Base-by-base conservation (phyloP, 768 basidiomycete genomes). In the Hygrophoropsis aurantiaca region DNA sequence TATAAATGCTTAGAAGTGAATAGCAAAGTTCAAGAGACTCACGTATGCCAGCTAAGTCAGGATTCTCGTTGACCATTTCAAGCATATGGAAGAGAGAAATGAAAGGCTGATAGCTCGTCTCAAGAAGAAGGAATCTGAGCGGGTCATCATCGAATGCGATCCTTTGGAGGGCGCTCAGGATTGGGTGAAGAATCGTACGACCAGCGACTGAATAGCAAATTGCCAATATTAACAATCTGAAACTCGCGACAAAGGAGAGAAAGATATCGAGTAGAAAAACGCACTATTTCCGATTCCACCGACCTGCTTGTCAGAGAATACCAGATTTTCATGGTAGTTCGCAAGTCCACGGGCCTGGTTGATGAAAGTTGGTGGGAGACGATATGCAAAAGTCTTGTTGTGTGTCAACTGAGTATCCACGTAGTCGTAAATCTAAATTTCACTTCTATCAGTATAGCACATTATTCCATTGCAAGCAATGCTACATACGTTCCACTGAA, bases 81-180 rank as follows among this genome's bases (percentile, higher is more conserved):
- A 87, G 77, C 69, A 87, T 81, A 57, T 81, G 79, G 77, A 94
- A 86, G 60, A 93, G 75, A 8, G 88, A 90, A 58, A 91, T 81
- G 77, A 93, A 89, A 5, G 90, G 84, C 65, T 92, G 90, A 71
- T 92, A 93, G 47, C 87, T 87, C 8, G 84, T 82, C 69, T 86
- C 81, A 53, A 89, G 73, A 51, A 91, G 69, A 64, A 86, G 72
- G 62, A 94, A 74, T 57, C 87, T 84, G 42, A 93, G 79, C 27
- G 87, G 84, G 68, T 89, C 85, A 49, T 78, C 80, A 48, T 84
- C 81, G 71, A 84, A 87, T 15, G 84, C 79, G 65, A 94, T 85
- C 50, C 81, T 82, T 60, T 89, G 80, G 42, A 94, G 78, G 21
- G 88, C 79, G 41, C 63, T 72, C 49, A 90, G 71, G 63, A 94